These are phyloP conservation scores for Ehretia macrophylla DNA, from an alignment of 257 asterid species.

Conservation along the genomic window DNA sequence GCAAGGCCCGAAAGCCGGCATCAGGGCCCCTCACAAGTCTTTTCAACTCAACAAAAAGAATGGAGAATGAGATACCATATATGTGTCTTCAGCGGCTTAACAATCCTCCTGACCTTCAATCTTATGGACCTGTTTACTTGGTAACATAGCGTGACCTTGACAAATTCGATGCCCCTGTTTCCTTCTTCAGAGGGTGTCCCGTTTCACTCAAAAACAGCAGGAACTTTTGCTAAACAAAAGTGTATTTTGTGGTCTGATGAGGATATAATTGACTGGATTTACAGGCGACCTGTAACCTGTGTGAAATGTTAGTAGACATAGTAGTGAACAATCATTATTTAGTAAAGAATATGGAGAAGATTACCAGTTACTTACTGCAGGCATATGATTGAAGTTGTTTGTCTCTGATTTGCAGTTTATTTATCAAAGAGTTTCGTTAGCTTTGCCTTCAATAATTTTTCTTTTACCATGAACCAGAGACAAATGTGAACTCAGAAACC, in stretches of 20 bases:
- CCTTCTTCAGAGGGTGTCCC: background rate
- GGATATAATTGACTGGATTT: no score
- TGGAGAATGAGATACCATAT: conserved; percentile 50
- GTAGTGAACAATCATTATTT: no score
- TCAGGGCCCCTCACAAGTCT: conserved; percentile 57
- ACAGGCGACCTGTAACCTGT: background rate
- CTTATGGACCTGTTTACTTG: conserved; percentile 73
- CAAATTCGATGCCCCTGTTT: background rate
- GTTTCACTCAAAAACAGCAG: background rate
- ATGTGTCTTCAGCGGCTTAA: conserved; percentile 45
- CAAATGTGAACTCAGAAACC: no score
- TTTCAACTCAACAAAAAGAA: conserved; percentile 27
- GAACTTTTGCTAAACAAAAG: background rate
- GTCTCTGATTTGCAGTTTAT: no score
- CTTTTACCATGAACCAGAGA: no score
- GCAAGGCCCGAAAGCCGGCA: conserved; percentile 28
- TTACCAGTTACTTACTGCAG: no score
- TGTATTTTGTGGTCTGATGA: background rate
- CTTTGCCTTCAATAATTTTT: no score
- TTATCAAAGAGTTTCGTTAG: no score
- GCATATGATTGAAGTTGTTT: no score
- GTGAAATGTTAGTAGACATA: no score
- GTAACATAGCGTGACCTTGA: conserved; percentile 42
- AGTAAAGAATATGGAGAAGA: no score
- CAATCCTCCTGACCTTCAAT: conserved; percentile 31